Conservation (phyloP, 306 rosid genomes). For the Biancaea sappan region DNA sequence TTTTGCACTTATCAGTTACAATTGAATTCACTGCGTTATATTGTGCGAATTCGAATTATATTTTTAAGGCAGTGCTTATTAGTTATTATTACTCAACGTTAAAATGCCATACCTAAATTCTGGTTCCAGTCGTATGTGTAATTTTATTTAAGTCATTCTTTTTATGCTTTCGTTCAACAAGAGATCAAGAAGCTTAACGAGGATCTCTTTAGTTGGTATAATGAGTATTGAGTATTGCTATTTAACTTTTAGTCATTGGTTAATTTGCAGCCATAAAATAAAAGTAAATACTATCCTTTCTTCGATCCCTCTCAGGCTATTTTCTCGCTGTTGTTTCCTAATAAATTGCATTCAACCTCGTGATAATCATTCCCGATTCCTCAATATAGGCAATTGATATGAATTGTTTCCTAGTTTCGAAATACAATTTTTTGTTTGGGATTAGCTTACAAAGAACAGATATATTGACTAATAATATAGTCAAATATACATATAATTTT, state of each 20-base stretch:
- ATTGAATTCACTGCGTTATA: neutral
- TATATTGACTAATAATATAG: too few relatives aligned
- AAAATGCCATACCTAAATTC: neutral
- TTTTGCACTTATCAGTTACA: neutral
- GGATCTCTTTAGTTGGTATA: too few relatives aligned
- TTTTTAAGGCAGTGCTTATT: neutral
- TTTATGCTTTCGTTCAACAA: too few relatives aligned
- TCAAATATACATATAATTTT: too few relatives aligned
- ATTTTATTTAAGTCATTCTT: too few relatives aligned
- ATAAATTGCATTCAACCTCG: neutral
- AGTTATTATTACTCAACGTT: neutral
- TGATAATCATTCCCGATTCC: neutral
- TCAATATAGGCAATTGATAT: neutral
- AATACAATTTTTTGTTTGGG: too few relatives aligned
- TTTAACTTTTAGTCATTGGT: neutral
- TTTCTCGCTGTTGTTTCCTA: neutral
- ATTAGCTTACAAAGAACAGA: too few relatives aligned
- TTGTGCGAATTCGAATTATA: neutral
- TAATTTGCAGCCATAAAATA: neutral
- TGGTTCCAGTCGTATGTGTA: too few relatives aligned
- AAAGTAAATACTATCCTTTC: neutral
- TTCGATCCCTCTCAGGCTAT: neutral
- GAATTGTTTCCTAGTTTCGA: neutral
- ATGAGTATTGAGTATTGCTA: neutral
- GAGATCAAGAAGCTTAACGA: too few relatives aligned